Base-by-base conservation (phyloP, 2,329 filamentous ascomycete species). In the Ustulina deusta region DNA sequence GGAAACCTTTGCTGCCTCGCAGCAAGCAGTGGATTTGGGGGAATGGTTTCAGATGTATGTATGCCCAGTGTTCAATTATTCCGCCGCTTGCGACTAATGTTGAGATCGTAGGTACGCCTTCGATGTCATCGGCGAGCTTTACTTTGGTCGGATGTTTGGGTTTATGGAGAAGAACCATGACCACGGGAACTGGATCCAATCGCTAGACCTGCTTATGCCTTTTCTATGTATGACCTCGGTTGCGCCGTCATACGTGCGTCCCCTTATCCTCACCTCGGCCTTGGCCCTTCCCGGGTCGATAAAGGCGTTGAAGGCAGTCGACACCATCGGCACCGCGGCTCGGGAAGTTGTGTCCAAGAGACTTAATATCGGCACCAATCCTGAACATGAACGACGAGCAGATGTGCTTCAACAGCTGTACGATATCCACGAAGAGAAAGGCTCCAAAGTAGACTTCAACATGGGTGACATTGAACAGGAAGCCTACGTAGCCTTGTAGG, bases 151-250 rank as follows among this genome's bases (percentile, higher is more conserved):
- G 25, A 63, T 65, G 64, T 71, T 70, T 36, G 69, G 69, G 11
- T 71, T 71, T 44, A 62, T 71, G 52, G 61, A 70, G 54, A 69
- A 68, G 15, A 59, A 44, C 22, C 63, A 68, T 55, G 69, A 71
- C 32, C 68, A 71, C 29, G 58, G 38, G 7, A 58, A 63, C 27
- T 71, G 69, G 69, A 70, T 71, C 49, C 61, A 62, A 29, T 71
- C 69, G 6, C 38, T 71, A 6, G 73, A 74, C 0, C 83, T 81
- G 63, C 81, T 71, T 40, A 68, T 71, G 68, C 69, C 68, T 36
- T 68, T 71, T 11, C 64, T 71, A 13, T 70, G 69, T 29, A 61
- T 70, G 49, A 68, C 64, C 42, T 64, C 61, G 15, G 61, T 71
- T 20, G 69, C 68, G 34, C 68, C 69, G 10, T 49, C 59, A 42